A percentile compares a stretch with the other conserved stretches of the same genome.
phyloP scores from a whole-genome alignment of 805 yeast species.

The Martiniozyma abietophila region DNA sequence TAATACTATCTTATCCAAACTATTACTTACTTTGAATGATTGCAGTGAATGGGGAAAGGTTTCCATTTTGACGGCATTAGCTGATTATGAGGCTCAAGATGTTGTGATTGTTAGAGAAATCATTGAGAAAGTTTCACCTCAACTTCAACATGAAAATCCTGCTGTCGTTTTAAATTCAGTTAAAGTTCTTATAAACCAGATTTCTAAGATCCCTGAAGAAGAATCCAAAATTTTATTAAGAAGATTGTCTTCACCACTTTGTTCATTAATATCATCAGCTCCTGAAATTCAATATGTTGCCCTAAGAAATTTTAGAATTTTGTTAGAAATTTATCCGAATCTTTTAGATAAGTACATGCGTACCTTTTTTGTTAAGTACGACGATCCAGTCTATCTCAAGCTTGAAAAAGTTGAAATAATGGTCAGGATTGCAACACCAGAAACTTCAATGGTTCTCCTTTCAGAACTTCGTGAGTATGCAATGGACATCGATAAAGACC shows the following conservation, averaged over 20 bases:
- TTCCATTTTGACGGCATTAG: conserved; percentile 71
- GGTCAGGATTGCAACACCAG: conserved; percentile 56
- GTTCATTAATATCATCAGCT: conserved; percentile 76
- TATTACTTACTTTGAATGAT: conserved; percentile 82
- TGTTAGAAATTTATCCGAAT: conserved; percentile 80
- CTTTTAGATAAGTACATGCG: conserved; percentile 71
- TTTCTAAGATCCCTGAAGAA: conserved; percentile 35
- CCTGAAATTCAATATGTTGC: conserved; percentile 96
- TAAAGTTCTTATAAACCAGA: conserved; percentile 67
- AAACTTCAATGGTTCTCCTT: conserved; percentile 48
- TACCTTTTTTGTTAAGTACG: conserved; percentile 83
- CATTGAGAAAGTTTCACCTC: conserved; percentile 85
- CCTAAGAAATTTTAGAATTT: conserved; percentile 79
- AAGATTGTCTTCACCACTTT: conserved; percentile 77
- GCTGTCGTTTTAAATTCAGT: conserved; percentile 85
- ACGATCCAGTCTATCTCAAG: conserved; percentile 72
- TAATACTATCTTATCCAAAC: conserved; percentile 41
- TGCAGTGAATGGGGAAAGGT: conserved; percentile 99
- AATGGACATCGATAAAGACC: conserved; percentile 75
- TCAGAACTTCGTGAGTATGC: conserved; percentile 73
- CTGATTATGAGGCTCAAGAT: conserved; percentile 54
- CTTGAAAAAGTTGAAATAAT: conserved; percentile 69
- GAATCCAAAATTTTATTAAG: conserved; percentile 41
- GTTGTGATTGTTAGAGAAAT: conserved; percentile 70
- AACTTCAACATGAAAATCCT: conserved; percentile 93